These are phyloP conservation scores for Beauveria sp. DNA, from an alignment of 2,329 filamentous ascomycete species.

Conservation along the genomic window DNA sequence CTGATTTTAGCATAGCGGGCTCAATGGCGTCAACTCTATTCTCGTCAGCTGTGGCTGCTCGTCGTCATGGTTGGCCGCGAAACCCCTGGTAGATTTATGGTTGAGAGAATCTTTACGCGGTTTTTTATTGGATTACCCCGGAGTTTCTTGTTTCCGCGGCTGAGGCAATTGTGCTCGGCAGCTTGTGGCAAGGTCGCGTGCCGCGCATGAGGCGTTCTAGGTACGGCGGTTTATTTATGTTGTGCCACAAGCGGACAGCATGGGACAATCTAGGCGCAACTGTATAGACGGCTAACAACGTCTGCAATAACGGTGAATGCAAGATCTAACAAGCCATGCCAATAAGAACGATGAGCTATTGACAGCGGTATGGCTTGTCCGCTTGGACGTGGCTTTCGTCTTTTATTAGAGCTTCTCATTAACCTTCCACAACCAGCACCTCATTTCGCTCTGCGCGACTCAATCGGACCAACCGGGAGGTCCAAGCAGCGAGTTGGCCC, in stretches of 20 bases:
- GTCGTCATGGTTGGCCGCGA: neutral
- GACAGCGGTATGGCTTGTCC: too few species aligned
- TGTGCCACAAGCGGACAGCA: neutral
- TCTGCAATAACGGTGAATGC: neutral
- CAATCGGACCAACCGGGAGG: neutral
- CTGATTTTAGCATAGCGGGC: neutral
- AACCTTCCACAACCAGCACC: neutral
- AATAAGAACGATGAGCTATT: neutral
- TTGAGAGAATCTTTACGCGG: neutral
- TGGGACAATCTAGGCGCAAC: neutral
- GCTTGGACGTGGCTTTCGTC: neutral
- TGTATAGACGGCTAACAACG: neutral
- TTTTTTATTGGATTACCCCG: neutral
- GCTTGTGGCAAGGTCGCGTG: neutral
- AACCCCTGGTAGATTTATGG: neutral
- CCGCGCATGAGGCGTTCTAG: neutral
- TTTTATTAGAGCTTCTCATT: neutral
- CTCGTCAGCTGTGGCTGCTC: neutral
- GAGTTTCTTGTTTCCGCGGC: neutral
- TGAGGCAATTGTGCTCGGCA: neutral
- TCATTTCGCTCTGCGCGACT: neutral
- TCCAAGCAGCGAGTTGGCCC: neutral
- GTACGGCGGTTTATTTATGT: neutral
- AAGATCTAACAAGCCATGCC: neutral
- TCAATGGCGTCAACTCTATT: slow-evolving; percentile 6